Conservation (phyloP, 495 filamentous ascomycete species). For the Pyrenula massariospora region DNA sequence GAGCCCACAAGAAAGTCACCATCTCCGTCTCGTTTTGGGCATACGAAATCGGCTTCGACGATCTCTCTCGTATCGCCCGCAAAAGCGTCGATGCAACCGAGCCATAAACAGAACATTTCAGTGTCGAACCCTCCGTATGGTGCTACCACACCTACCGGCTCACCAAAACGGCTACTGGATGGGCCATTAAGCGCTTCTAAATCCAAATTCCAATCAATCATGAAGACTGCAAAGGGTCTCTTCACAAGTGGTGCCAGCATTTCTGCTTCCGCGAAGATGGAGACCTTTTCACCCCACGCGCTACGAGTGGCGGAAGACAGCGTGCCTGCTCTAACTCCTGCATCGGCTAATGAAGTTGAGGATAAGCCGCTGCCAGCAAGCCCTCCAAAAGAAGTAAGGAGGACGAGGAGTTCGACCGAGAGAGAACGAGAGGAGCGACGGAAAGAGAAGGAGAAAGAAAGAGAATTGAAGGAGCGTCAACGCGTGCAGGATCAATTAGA, state of each 20-base stretch:
- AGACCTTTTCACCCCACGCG: conserved; percentile 27
- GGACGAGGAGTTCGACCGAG: conserved; percentile 66
- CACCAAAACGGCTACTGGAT: conserved; percentile 57
- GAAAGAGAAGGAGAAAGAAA: conserved; percentile 44
- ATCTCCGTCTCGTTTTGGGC: conserved; percentile 16
- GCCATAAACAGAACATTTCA: conserved; percentile 51
- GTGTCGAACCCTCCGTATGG: conserved; percentile 42
- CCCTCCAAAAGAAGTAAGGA: conserved; percentile 36
- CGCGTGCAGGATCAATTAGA: conserved; percentile 45
- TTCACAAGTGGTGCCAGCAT: conserved; percentile 70
- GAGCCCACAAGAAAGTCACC: conserved; percentile 1
- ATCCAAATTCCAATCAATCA: conserved; percentile 72
- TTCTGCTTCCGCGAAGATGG: conserved; percentile 64
- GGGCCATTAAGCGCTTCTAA: conserved; percentile 82
- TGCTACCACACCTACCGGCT: conserved; percentile 58
- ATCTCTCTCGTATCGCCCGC: conserved; percentile 34
- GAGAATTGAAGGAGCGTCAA: conserved; percentile 44
- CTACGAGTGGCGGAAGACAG: conserved; percentile 3
- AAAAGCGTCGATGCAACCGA: conserved; percentile 21
- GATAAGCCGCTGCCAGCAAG: conserved; percentile 16
- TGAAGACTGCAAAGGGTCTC: conserved; percentile 73
- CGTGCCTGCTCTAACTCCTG: conserved; percentile 1
- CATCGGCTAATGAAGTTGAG: background rate
- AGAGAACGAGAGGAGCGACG: conserved; percentile 51
- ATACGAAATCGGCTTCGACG: conserved; percentile 43